Percentiles rank a stretch among this genome's conserved stretches.
These are phyloP conservation scores for Exophiala sp. DNA, from an alignment of 2,329 filamentous ascomycete genomes.

Conservation along the genomic window DNA sequence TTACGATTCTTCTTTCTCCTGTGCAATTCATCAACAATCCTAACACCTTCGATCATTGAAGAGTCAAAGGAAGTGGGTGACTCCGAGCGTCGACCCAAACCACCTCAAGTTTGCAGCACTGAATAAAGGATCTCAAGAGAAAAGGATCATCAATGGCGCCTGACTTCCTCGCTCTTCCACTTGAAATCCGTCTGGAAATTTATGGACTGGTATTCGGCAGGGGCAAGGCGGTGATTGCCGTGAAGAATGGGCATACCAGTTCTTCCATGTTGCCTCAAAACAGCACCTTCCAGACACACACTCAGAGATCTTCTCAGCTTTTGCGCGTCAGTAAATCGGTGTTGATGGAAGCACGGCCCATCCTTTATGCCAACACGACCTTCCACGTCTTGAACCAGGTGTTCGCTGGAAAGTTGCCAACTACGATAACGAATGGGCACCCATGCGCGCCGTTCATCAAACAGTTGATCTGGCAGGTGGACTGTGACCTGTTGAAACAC, in stretches of 20 bases:
- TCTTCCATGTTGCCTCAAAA: conserved; percentile 17
- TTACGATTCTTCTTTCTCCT: no score
- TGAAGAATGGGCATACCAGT: conserved; percentile 11
- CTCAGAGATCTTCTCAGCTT: conserved; percentile 19
- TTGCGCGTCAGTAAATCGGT: conserved; percentile 22
- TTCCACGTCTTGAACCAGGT: conserved; percentile 20
- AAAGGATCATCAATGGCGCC: conserved; percentile 1
- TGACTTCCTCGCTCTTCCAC: conserved; percentile 49
- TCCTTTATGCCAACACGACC: conserved; percentile 25
- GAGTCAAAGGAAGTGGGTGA: no score
- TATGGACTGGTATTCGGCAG: conserved; percentile 43
- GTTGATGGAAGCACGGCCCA: conserved; percentile 21
- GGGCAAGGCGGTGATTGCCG: conserved; percentile 16
- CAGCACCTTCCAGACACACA: conserved; percentile 2
- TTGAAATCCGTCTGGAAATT: conserved; percentile 49
- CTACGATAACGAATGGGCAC: conserved; percentile 13
- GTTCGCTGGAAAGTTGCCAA: conserved; percentile 25
- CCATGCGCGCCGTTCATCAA: conserved; percentile 14
- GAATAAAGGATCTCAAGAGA: no score
- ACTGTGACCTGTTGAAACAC: conserved; percentile 25
- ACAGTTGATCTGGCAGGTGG: conserved; percentile 25
- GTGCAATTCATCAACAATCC: no score
- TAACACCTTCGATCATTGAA: no score
- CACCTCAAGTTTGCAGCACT: not conserved
- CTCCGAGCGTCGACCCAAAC: not conserved